These are phyloP conservation scores for Rutstroemia sp. DNA, from an alignment of 2,329 filamentous ascomycete genomes.

Conservation along the genomic window DNA sequence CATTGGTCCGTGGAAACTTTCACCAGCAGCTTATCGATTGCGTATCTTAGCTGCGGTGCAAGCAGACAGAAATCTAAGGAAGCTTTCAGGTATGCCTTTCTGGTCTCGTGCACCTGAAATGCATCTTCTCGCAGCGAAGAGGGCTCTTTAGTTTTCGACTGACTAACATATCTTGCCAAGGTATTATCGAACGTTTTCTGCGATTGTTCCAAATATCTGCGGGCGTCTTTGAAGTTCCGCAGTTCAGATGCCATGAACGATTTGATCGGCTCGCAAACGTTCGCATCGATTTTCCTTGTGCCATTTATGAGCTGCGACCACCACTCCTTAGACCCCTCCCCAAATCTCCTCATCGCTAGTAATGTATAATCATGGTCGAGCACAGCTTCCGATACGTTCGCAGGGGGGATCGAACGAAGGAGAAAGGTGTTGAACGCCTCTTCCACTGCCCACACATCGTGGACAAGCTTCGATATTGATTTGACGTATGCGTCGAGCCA, in stretches of 20 bases:
- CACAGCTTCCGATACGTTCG: constrained; percentile 70
- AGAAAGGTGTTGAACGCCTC: constrained; percentile 72
- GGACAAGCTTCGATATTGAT: constrained; percentile 52
- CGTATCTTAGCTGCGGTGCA: constrained; percentile 75
- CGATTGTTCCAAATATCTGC: constrained; percentile 65
- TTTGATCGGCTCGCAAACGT: constrained; percentile 75
- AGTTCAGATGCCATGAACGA: constrained; percentile 73
- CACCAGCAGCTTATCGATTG: constrained; percentile 80
- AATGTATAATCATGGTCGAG: constrained; percentile 95
- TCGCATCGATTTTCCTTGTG: constrained; percentile 68
- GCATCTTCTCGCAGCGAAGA: constrained; percentile 89
- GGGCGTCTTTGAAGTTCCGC: constrained; percentile 76
- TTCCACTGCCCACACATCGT: constrained; percentile 68
- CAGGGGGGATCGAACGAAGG: constrained; percentile 64
- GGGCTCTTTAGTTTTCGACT: constrained; percentile 89
- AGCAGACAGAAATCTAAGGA: constrained; percentile 90
- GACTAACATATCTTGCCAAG: constrained; percentile 71
- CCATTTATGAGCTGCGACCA: constrained; percentile 70
- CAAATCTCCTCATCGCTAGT: constrained; percentile 75
- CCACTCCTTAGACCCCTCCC: constrained; percentile 80
- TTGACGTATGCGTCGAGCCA: constrained; percentile 76
- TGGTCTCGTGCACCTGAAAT: constrained; percentile 87
- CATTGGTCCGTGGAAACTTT: constrained; percentile 79
- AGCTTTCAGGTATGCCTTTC: constrained; percentile 83
- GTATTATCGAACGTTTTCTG: constrained; percentile 81